Base-by-base conservation (phyloP, 257 asterid genomes). In the Coffea canephora region DNA sequence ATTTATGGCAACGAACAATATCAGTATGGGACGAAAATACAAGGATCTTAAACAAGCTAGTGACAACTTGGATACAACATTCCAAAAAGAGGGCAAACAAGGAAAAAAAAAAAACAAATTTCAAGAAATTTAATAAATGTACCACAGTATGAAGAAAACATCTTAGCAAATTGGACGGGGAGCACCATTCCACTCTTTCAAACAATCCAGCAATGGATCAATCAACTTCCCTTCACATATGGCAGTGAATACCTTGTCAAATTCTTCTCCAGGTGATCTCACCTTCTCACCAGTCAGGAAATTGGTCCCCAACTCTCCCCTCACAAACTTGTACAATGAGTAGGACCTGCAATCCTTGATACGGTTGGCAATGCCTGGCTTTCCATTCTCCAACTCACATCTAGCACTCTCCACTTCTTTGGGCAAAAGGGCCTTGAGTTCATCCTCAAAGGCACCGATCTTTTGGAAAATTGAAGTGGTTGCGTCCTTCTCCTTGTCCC, bases 201-300 rank as follows among this genome's bases (percentile, higher is more conserved):
- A 75, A 50, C 86, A 83, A 46, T 79, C 86, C 79, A 83, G 50
- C 83, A 83, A 76, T 34, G 86, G 81, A 64, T 77, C 86, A 71
- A 83, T 79, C 86, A 83, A 59, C 64, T 75, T 79, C 52, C 86
- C 86, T 13, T 75, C 67, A 36, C 81, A 79, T 15, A 83, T 75
- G 23, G 86, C 86, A 1, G 83, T 69, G 75, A 83, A 83, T 3
- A 83, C 86, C 81, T 69, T 76, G 80, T 79, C 86, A 45, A 83
- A 83, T 43, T 83, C 86, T 52, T 83, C 83, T 4, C 86, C 86
- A 0, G 86, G 86, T 5, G 86, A 83, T 18, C 36, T 25, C 13
- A 83, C 83, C 50, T 83, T 83, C 76, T 83, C 86, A 0, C 86
- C 86, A 1, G 83, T 83, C 10, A 83, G 34, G 78, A 83, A 71